These are phyloP conservation scores for Acephala macrosclerotiorum DNA, from an alignment of 2,329 filamentous ascomycete genomes.

Conservation along the genomic window DNA sequence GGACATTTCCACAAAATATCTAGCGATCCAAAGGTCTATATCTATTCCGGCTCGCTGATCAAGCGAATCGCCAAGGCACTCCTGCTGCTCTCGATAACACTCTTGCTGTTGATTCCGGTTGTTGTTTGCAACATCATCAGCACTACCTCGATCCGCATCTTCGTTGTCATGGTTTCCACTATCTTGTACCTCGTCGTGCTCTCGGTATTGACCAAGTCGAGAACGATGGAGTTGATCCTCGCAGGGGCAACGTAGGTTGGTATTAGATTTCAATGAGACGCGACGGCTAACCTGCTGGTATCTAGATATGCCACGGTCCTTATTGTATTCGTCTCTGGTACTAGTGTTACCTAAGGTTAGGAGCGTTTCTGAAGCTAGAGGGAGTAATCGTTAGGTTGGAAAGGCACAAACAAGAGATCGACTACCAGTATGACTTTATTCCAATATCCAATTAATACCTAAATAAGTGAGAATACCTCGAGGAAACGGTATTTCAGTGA, in stretches of 20 bases:
- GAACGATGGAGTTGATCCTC: constrained; percentile 1
- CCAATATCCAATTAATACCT: constrained; percentile 1
- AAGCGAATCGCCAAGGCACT: background rate
- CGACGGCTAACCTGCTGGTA: background rate
- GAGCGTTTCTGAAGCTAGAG: too few species aligned
- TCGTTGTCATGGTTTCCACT: constrained; percentile 1
- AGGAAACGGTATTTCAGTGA: constrained; percentile 4
- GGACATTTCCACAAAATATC: too few species aligned
- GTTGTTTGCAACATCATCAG: background rate
- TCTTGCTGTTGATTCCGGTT: background rate
- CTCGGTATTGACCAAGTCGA: background rate
- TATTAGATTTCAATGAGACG: too few species aligned
- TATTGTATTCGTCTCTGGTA: too few species aligned
- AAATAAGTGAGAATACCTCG: background rate
- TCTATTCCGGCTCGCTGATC: constrained; percentile 7
- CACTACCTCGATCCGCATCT: background rate
- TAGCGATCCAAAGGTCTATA: background rate
- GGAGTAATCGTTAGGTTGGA: background rate
- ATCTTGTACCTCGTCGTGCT: background rate
- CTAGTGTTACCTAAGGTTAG: too few species aligned
- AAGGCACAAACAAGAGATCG: background rate
- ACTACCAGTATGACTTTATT: constrained; percentile 3
- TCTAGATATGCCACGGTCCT: background rate
- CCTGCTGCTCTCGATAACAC: background rate
- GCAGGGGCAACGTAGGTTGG: constrained; percentile 2